phyloP scores from a whole-genome alignment of 805 yeast species.

The Maudiozyma turicensis region DNA sequence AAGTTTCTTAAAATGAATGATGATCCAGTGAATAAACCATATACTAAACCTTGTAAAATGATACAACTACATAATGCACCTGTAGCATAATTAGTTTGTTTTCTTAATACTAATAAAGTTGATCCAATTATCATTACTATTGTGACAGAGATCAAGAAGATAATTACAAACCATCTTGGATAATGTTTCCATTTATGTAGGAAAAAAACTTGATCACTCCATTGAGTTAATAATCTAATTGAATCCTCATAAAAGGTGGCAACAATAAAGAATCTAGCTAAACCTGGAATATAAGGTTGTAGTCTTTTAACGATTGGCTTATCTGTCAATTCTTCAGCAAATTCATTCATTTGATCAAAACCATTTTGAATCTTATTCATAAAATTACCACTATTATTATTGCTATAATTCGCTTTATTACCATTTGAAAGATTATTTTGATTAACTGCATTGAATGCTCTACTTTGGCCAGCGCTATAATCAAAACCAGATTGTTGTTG shows the following conservation, averaged over 20 bases:
- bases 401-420: neutral
- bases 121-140: constrained; percentile 67
- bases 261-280: constrained; percentile 84
- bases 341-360: neutral
- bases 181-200: constrained; percentile 70
- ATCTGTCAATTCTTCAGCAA: constrained; percentile 37
- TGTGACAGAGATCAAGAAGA: constrained; percentile 56
- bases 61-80: constrained; percentile 62
- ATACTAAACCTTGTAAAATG: constrained; percentile 76
- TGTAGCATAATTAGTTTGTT: constrained; percentile 62
- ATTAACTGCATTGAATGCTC: neutral
- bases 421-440: neutral
- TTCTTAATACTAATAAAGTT: constrained; percentile 59
- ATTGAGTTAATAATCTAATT: constrained; percentile 71
- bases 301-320: constrained; percentile 37
- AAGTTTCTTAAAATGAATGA: constrained; percentile 79
- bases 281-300: constrained; percentile 73
- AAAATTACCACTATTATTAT: neutral
- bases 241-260: constrained; percentile 93
- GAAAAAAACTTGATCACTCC: constrained; percentile 85
- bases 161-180: constrained; percentile 65
- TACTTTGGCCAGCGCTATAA: neutral
- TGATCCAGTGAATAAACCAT: constrained; percentile 77
- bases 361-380: neutral
- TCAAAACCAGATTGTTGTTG: neutral